These are phyloP conservation scores for Termitomyces bulborhizus DNA, from an alignment of 768 basidiomycete genomes.

Conservation along the genomic window DNA sequence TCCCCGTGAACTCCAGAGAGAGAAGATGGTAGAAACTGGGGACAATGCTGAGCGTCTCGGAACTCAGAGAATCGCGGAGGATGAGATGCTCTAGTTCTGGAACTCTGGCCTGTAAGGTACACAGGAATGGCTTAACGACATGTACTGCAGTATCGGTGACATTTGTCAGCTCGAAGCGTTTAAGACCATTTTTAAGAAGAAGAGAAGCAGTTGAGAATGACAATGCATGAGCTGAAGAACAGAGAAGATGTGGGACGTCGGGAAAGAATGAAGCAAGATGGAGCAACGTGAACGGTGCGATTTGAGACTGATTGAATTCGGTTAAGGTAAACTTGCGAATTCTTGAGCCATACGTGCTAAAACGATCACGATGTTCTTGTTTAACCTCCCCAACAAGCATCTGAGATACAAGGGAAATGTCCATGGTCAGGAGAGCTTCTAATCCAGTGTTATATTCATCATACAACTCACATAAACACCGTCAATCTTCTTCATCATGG, in stretches of 20 bases:
- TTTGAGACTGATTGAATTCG: not conserved
- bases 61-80: not conserved
- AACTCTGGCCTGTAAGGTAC: not conserved
- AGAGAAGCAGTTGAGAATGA: not conserved
- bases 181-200: not conserved
- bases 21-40: not conserved
- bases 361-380: not conserved
- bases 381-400: not conserved
- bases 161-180: not conserved
- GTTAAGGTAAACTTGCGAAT: not conserved
- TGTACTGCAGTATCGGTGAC: not conserved
- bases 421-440: not conserved
- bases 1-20: not conserved
- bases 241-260: not conserved
- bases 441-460: not conserved
- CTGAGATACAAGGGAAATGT: not conserved
- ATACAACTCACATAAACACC: not conserved
- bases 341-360: not conserved
- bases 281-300: not conserved
- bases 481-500: constrained; percentile 15
- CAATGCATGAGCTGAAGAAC: not conserved
- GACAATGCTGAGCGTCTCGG: not conserved
- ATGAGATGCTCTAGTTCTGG: not conserved
- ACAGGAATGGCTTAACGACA: not conserved
- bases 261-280: not conserved